Base-by-base conservation (phyloP, 2,329 filamentous ascomycete genomes). In the Cladosporium cucumerinum region DNA sequence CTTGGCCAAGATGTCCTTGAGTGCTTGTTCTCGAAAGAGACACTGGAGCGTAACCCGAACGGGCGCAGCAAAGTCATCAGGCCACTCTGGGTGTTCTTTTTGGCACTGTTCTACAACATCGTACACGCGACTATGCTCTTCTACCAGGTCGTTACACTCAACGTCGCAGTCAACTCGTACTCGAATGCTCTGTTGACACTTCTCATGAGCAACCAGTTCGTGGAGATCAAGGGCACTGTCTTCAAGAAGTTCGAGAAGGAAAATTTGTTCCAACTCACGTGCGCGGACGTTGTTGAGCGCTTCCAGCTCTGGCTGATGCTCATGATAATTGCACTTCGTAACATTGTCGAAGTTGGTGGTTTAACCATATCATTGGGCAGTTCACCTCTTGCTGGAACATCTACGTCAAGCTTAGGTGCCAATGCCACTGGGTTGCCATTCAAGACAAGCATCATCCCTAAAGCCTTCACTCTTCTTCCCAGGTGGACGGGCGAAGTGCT, bases 171-270 rank as follows among this genome's bases (percentile, higher is more conserved):
- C 71, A 99, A 99, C 78, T 97, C 94, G 0, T 99, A 99, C 78
- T 97, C 93, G 0, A 99, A 99, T 74, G 94, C 95, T 0, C 82
- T 99, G 5, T 83, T 99, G 36, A 97, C 95, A 0, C 85, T 99
- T 0, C 83, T 99, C 1, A 87, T 99, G 75, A 97, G 93, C 7
- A 99, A 98, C 74, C 96, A 99, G 74, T 99, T 99, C 72, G 95
- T 99, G 51, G 95, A 99, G 79, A 97, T 99, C 82, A 99, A 99
- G 75, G 92, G 92, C 66, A 96, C 93, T 0, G 96, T 99, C 0
- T 99, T 99, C 82, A 98, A 99, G 81, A 95, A 94, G 66, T 96
- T 98, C 68, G 95, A 99, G 72, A 98, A 97, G 76, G 95, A 99
- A 74, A 98, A 97, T 69, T 82, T 97, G 0, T 99, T 99, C 75